Base-by-base conservation (phyloP, 805 yeast species). In the Hanseniaspora osmophila region DNA sequence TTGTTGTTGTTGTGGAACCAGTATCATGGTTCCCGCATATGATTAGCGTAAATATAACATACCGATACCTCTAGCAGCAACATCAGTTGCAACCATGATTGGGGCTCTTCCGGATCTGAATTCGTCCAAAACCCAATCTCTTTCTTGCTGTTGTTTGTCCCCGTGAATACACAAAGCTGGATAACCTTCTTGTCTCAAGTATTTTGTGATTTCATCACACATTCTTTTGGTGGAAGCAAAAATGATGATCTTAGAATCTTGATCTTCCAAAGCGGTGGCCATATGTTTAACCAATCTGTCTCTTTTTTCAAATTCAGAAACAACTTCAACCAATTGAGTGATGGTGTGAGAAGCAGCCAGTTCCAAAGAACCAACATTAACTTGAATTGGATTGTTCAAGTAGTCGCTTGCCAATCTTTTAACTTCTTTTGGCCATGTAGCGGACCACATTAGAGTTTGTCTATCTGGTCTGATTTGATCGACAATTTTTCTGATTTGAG, bases 61-160 rank as follows among this genome's bases (percentile, higher is more conserved):
- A 86, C 95, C 96, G 72, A 92, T 87, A 79, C 98, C 98, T 77
- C 98, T 84, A 54, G 98, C 96, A 52, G 98, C 98, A 65, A 92
- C 98, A 68, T 92, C 98, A 53, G 98, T 92, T 51, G 98, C 98
- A 63, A 88, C 95, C 96, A 92, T 87, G 60, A 92, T 81, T 53
- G 96, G 95, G 46, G 94, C 79, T 67, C 80, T 84, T 58, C 97
- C 97, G 49, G 77, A 62, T 75, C 83, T 84, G 74, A 92, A 92
- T 69, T 90, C 96, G 55, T 71, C 74, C 66, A 92, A 72, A 56
- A 90, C 97, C 97, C 97, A 92, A 71, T 92, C 97, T 76, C 98
- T 88, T 70, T 92, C 97, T 64, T 80, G 75, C 73, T 92, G 98
- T 60, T 82, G 86, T 68, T 92, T 92, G 69, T 92, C 98, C 73